A percentile compares a stretch with the other conserved stretches of the same genome.
Conservation (phyloP, 2,329 filamentous ascomycete species). For the Botryotinia narcissicola region DNA sequence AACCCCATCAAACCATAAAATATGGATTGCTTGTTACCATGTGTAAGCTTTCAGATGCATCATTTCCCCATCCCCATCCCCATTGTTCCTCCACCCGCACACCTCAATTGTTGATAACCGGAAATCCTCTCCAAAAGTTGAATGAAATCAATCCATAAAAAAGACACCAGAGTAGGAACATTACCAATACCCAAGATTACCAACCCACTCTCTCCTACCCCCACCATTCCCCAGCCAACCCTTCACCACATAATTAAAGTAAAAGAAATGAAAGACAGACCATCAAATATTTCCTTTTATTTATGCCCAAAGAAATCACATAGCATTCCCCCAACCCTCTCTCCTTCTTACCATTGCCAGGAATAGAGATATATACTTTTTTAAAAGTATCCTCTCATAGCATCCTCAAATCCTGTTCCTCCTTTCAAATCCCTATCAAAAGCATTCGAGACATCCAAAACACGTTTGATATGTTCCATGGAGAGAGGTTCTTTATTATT, state of each 20-base stretch:
- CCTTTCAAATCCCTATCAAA: slow-evolving; percentile 84
- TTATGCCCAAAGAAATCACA: background rate
- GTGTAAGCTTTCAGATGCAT: background rate
- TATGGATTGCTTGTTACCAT: background rate
- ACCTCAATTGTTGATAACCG: background rate
- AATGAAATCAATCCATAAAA: background rate
- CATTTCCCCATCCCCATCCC: background rate
- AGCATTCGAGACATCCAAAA: slow-evolving; percentile 78
- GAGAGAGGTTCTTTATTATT: slow-evolving; percentile 68
- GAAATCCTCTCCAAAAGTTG: background rate
- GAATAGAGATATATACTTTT: background rate
- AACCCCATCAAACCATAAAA: background rate
- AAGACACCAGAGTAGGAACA: background rate
- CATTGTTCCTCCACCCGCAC: background rate
- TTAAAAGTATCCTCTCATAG: slow-evolving; percentile 72
- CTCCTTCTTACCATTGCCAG: background rate
- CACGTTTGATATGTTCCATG: slow-evolving; percentile 77
- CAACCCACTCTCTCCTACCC: no score
- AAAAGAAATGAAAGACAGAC: background rate
- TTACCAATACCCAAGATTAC: background rate
- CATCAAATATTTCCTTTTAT: background rate
- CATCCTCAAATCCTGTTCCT: slow-evolving; percentile 75
- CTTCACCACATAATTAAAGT: background rate
- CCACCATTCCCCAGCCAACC: no score
- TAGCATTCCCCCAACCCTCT: no score